Conservation (phyloP, 2,329 filamentous ascomycete species). For the Xylaria sp. region DNA sequence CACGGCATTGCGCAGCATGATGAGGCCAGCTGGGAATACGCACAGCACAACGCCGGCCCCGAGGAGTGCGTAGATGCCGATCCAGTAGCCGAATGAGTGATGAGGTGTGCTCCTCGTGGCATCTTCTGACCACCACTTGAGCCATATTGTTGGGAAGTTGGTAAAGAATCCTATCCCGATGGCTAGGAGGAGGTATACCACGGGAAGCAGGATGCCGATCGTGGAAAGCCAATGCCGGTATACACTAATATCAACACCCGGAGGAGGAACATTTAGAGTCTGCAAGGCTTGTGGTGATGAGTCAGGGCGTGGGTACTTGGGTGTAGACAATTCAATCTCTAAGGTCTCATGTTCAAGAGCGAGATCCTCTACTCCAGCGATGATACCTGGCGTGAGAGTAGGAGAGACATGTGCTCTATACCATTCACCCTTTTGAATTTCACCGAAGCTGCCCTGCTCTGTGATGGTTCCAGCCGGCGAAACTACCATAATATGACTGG, state of each 20-base stretch:
- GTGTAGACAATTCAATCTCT: neutral
- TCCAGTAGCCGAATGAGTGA: constrained; percentile 43
- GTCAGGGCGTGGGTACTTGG: neutral
- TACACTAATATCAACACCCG: constrained; percentile 6
- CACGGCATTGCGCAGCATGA: neutral
- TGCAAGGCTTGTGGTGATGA: neutral
- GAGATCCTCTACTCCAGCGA: neutral
- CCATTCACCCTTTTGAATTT: neutral
- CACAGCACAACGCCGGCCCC: neutral
- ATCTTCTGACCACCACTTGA: constrained; percentile 44
- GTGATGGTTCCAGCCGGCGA: neutral
- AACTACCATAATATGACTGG: neutral
- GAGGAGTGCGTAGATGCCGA: constrained; percentile 43
- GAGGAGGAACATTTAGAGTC: neutral
- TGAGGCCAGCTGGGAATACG: neutral
- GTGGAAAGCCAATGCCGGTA: constrained; percentile 20
- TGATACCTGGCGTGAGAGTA: neutral
- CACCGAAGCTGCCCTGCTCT: neutral
- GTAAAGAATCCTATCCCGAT: constrained; percentile 38
- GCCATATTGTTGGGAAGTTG: constrained; percentile 44
- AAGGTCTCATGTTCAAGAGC: neutral
- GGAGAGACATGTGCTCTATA: neutral
- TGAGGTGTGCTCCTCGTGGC: constrained; percentile 22
- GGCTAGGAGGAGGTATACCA: constrained; percentile 30
- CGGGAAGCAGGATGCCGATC: constrained; percentile 9